phyloP scores from a whole-genome alignment of 2,329 filamentous ascomycete genomes.

The Xylariaceae sp. region DNA sequence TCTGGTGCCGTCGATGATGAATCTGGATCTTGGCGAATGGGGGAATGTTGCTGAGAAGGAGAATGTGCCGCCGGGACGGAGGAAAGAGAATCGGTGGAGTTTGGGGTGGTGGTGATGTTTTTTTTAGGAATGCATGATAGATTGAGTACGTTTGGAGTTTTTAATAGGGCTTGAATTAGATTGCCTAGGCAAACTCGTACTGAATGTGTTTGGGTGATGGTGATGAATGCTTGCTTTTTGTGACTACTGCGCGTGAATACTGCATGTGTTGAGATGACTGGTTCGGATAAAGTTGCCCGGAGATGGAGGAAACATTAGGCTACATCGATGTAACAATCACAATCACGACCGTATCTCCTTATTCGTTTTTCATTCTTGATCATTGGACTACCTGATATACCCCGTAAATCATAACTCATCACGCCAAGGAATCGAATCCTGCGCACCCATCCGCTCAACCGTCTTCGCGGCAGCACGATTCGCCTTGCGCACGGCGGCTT shows the following conservation, averaged over 20 bases:
- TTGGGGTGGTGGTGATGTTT: conserved; percentile 27
- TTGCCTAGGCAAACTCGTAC: neutral
- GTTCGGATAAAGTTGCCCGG: neutral
- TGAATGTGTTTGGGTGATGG: neutral
- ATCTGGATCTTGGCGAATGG: conserved; percentile 15
- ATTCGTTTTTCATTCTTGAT: neutral
- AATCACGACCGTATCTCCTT: neutral
- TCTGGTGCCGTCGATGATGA: conserved; percentile 27
- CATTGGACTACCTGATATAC: neutral
- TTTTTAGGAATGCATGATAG: neutral
- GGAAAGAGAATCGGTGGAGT: conserved; percentile 27
- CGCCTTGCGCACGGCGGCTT: conserved; percentile 54
- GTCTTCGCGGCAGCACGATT: conserved; percentile 60
- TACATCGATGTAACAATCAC: neutral
- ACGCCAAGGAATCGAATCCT: conserved; percentile 62
- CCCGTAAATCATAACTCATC: conserved; percentile 37
- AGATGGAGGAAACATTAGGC: neutral
- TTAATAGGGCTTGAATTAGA: neutral
- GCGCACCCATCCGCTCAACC: conserved; percentile 60
- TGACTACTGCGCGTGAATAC: neutral
- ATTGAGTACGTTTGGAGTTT: neutral
- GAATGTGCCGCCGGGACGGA: conserved; percentile 17
- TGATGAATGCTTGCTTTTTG: neutral
- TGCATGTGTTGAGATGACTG: neutral
- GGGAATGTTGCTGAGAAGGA: conserved; percentile 10